Base-by-base conservation (phyloP, 2,329 filamentous ascomycete species). In the Septoria petroselini region DNA sequence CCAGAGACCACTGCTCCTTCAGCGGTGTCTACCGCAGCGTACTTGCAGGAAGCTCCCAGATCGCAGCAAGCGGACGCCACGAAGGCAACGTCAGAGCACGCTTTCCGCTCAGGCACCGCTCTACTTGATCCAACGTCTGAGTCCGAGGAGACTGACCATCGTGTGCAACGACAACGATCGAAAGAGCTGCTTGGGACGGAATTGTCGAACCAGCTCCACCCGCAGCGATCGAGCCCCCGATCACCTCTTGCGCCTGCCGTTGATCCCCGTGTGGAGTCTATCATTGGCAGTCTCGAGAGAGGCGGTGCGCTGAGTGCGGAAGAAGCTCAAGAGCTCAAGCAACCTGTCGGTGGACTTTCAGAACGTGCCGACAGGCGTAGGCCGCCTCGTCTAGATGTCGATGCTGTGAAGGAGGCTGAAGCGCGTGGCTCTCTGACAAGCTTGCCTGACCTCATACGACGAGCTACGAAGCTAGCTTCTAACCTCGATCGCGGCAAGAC, bases 361-460 rank as follows among this genome's bases (percentile, higher is more conserved):
- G 70, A 71, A 21, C 69, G 72, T 41, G 66, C 68, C 15, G 73
- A 70, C 19, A 66, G 67, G 42, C 67, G 65, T 49, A 64, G 73
- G 50, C 91, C 91, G 25, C 86, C 88, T 3, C 81, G 80, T 29
- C 73, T 96, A 3, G 83, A 96, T 64, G 85, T 96, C 18, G 84
- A 91, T 63, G 87, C 87, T 3, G 86, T 95, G 3, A 80, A 83
- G 57, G 83, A 85, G 43, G 87, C 88, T 12, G 89, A 96, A 68
- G 81, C 85, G 1, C 82, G 93, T 63, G 91, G 89, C 3, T 96
- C 91, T 66, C 76, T 95, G 56, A 97, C 93, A 1, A 96, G 91
- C 69, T 73, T 98, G 52, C 86, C 91, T 0, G 93, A 97, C 66
- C 73, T 98, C 53, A 97, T 98, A 59, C 80, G 83, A 62, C 82